These are phyloP conservation scores for Pelargonium fulgidum DNA, from an alignment of 441 rosid species.

Conservation along the genomic window DNA sequence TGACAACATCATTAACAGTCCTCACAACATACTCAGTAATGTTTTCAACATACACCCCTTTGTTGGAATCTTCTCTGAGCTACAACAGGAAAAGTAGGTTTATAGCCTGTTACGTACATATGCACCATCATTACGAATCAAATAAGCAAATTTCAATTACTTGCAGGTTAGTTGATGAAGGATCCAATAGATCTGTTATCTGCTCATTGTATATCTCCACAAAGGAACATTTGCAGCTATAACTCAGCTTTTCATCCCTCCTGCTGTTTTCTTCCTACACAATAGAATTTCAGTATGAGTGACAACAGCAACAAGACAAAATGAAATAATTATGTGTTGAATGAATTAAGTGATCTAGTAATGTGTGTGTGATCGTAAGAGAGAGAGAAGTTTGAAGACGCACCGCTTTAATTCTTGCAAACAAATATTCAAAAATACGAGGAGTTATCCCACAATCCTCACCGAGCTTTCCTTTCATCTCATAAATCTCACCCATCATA, in stretches of 20 bases:
- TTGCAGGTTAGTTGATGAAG: slow-evolving; percentile 72
- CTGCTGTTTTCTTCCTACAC: slow-evolving; percentile 93
- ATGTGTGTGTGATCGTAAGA: slow-evolving; percentile 12
- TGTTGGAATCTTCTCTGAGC: slow-evolving; percentile 88
- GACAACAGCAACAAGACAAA: slow-evolving; percentile 12
- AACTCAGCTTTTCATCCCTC: slow-evolving; percentile 77
- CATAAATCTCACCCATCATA: slow-evolving; percentile 87
- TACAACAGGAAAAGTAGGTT: slow-evolving; percentile 25
- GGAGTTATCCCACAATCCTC: slow-evolving; percentile 92
- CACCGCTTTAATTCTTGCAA: slow-evolving; percentile 86
- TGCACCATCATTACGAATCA: background rate
- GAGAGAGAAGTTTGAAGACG: background rate
- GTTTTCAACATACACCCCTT: slow-evolving; percentile 90
- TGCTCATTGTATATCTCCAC: slow-evolving; percentile 96
- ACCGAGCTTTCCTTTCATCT: slow-evolving; percentile 75
- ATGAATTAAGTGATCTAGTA: background rate
- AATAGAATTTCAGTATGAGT: slow-evolving; percentile 3
- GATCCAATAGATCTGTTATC: slow-evolving; percentile 89
- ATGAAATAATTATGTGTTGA: slow-evolving; percentile 5
- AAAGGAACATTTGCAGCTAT: slow-evolving; percentile 94
- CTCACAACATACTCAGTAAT: slow-evolving; percentile 85
- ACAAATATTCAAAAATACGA: slow-evolving; percentile 90
- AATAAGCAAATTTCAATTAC: slow-evolving; percentile 33
- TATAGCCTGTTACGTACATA: slow-evolving; percentile 1
- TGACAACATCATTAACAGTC: slow-evolving; percentile 70